Conservation (phyloP, 2,329 filamentous ascomycete genomes). For the Thelonectria blattea region DNA sequence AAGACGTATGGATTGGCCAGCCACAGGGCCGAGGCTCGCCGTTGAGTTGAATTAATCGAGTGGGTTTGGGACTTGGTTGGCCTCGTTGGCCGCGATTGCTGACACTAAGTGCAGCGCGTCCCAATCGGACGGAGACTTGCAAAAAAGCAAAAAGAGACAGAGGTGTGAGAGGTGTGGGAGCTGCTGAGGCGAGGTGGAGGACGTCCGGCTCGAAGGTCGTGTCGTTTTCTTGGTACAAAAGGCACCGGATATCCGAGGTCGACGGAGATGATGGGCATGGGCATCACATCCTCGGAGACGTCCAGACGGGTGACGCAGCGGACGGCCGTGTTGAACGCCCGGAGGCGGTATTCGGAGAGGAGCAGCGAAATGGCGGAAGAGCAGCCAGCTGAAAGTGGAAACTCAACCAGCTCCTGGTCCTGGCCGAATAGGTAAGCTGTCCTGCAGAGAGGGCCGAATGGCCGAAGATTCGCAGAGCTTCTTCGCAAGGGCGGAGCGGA, state of each 20-base stretch:
- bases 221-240: not conserved
- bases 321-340: not conserved
- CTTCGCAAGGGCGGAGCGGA: not conserved
- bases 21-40: constrained; percentile 15
- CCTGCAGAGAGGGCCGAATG: not conserved
- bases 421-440: constrained; percentile 9
- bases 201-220: too few species aligned
- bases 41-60: constrained; percentile 13
- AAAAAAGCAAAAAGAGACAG: constrained; percentile 3
- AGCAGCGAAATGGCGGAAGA: constrained; percentile 7
- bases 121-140: constrained; percentile 1
- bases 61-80: constrained; percentile 6
- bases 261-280: constrained; percentile 13
- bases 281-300: not conserved
- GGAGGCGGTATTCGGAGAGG: not conserved
- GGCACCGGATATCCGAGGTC: not conserved
- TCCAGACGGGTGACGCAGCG: constrained; percentile 16
- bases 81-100: constrained; percentile 11
- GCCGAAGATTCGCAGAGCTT: not conserved
- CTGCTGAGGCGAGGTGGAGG: not conserved
- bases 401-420: constrained; percentile 11
- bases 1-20: constrained; percentile 17
- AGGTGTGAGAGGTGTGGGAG: constrained; percentile 1
- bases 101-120: constrained; percentile 13
- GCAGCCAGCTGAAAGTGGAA: constrained; percentile 19